Evolutionary conservation across 176 grass and related monocot genomes (phyloP).

Genomic region (Triticum dicoccoides): DNA sequence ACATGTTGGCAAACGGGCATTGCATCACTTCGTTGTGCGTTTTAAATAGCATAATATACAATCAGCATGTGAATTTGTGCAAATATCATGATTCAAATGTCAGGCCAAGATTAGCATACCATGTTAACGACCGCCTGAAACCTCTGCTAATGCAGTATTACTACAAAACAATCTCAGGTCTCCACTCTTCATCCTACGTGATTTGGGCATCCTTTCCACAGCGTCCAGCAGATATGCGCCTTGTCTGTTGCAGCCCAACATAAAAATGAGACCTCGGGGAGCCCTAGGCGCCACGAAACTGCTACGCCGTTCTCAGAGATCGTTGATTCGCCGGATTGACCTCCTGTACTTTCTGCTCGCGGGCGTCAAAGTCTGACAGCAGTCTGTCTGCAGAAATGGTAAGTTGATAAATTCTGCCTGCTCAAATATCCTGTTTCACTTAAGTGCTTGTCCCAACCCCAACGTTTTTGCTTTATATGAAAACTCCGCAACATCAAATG

Average conservation of each 20-base stretch:
- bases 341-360: constrained; percentile 70
- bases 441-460: neutral
- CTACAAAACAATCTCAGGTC: no score
- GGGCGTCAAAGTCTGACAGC: constrained; percentile 71
- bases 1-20: no score
- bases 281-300: constrained; percentile 76
- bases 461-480: neutral
- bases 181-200: constrained; percentile 25
- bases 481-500: neutral
- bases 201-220: constrained; percentile 68
- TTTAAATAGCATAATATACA: no score
- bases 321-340: constrained; percentile 62
- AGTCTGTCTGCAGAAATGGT: constrained; percentile 84
- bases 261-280: constrained; percentile 84
- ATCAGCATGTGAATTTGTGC: neutral
- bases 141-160: no score
- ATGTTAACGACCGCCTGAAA: neutral
- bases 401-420: constrained; percentile 32
- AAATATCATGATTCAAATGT: neutral
- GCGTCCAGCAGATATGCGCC: constrained; percentile 71
- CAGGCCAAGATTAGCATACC: neutral
- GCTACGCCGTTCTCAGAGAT: constrained; percentile 59
- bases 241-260: constrained; percentile 67
- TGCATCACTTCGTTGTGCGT: no score
- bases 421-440: neutral